These are phyloP conservation scores for Thelephora terrestris DNA, from an alignment of 1,284 basidiomycete species.

Conservation along the genomic window DNA sequence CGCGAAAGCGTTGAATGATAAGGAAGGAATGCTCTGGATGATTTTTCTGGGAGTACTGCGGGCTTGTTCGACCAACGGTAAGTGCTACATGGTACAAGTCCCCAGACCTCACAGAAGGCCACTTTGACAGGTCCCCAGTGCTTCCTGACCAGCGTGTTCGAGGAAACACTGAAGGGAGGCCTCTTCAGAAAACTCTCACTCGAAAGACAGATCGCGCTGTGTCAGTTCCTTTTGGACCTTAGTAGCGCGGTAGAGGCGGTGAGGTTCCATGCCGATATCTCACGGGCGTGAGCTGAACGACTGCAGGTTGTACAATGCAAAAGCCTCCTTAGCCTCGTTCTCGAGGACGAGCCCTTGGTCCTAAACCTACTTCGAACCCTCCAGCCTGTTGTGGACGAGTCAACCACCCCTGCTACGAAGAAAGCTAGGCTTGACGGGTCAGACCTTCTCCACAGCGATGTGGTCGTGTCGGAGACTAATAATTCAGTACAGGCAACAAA, in stretches of 20 bases:
- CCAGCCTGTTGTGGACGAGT: slow-evolving; percentile 32
- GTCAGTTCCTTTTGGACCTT: slow-evolving; percentile 41
- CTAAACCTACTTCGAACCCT: slow-evolving; percentile 48
- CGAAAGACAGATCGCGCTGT: slow-evolving; percentile 46
- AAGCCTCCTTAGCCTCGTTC: slow-evolving; percentile 34
- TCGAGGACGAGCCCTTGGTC: slow-evolving; percentile 44
- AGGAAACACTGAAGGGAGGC: slow-evolving; percentile 35
- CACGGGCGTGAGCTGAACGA: not conserved
- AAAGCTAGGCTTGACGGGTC: slow-evolving; percentile 51
- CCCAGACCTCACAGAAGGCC: not conserved
- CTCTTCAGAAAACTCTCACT: slow-evolving; percentile 41
- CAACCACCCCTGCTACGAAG: slow-evolving; percentile 45
- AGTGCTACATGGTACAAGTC: slow-evolving; percentile 9
- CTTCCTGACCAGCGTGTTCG: slow-evolving; percentile 29
- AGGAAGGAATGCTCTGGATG: slow-evolving; percentile 35
- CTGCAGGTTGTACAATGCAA: slow-evolving; percentile 41
- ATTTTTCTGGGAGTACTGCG: slow-evolving; percentile 35
- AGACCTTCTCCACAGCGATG: slow-evolving; percentile 13
- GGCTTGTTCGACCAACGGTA: slow-evolving; percentile 37
- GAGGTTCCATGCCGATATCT: too few relatives aligned
- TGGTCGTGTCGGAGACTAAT: not conserved
- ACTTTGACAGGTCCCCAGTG: slow-evolving; percentile 18
- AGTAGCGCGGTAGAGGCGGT: slow-evolving; percentile 19
- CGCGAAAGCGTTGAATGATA: slow-evolving; percentile 36
- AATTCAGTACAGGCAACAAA: not conserved